Base-by-base conservation (phyloP, 2,329 filamentous ascomycete genomes). In the Conoideocrella luteorostrata region DNA sequence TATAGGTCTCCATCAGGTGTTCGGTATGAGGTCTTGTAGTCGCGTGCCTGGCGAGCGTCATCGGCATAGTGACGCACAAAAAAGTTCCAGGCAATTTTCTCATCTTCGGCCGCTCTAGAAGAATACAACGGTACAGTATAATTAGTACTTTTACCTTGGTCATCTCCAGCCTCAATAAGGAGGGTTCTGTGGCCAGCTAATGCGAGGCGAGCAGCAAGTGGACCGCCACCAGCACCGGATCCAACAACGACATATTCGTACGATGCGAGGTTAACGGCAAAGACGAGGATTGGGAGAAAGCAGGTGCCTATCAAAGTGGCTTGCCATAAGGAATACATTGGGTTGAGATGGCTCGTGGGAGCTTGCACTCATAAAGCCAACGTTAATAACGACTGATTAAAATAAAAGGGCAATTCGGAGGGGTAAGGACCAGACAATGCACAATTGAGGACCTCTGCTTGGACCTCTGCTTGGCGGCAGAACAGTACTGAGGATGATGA, bases 11-110 rank as follows among this genome's bases (percentile, higher is more conserved):
- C 76, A 37, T 72, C 60, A 0, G 70, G 64, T 0, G 73, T 75
- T 7, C 68, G 55, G 55, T 79, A 83, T 2, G 73, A 72, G 37
- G 76, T 74, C 65, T 84, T 83, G 52, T 64, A 73, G 56, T 84
- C 77, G 41, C 67, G 65, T 18, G 70, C 66, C 49, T 79, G 74
- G 29, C 72, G 67, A 18, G 61, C 58, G 35, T 75, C 62, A 47
- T 82, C 70, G 9, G 68, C 64, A 53, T 81, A 82, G 57, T 83
- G 79, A 36, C 70, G 70, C n/a, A 81, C 75, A 49, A 75, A 84
- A 60, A 77, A 83, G 58, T 80, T 74, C 80, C 80, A 84, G 36
- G 69, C 63, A 51, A 80, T 67, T n/a, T 69, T 67, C 20, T 67
- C 66, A 47, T 81, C 74, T 52, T 82, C 75, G 10, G 74, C 77